Conservation (phyloP, 2,329 filamentous ascomycete genomes). For the Exophiala xenobiotica region DNA sequence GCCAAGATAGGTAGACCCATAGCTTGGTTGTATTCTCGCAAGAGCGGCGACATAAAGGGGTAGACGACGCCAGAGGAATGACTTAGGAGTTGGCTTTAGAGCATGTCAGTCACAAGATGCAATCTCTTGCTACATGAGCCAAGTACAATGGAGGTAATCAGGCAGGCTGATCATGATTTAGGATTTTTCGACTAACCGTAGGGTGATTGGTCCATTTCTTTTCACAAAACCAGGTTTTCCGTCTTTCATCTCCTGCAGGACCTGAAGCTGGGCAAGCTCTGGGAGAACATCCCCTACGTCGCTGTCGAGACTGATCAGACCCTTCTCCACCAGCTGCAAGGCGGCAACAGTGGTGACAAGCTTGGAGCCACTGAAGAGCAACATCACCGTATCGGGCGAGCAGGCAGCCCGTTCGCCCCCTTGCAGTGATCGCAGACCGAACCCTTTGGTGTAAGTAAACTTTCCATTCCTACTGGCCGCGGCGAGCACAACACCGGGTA, state of each 20-base stretch:
- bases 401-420: neutral
- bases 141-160: neutral
- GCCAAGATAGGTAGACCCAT: neutral
- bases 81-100: constrained; percentile 41
- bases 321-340: neutral
- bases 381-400: neutral
- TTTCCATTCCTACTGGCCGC: neutral
- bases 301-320: constrained; percentile 20
- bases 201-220: neutral
- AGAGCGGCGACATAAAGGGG: constrained; percentile 42
- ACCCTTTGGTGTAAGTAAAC: neutral
- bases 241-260: neutral
- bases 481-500: neutral
- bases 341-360: neutral
- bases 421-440: neutral
- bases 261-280: neutral
- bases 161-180: neutral
- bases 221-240: neutral
- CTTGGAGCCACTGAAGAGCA: neutral
- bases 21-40: constrained; percentile 39
- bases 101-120: neutral
- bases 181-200: neutral
- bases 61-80: constrained; percentile 52
- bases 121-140: neutral
- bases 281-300: neutral